Conservation (phyloP, 2,329 filamentous ascomycete genomes). For the Neopestalotiopsis sp. region DNA sequence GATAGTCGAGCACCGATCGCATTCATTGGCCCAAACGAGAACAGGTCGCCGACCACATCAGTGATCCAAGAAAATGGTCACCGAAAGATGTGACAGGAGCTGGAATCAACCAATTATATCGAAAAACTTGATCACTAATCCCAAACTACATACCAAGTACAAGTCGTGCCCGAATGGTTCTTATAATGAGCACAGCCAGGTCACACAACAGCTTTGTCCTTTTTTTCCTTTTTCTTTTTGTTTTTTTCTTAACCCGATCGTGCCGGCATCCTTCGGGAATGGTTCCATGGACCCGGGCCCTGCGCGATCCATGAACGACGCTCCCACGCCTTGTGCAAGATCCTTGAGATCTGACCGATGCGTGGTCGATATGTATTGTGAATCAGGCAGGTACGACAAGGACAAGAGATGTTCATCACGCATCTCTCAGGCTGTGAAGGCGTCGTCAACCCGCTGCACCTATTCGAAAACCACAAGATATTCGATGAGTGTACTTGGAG, state of each 20-base stretch:
- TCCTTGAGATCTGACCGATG: background rate
- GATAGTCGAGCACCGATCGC: background rate
- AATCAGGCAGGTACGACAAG: background rate
- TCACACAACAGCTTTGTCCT: background rate
- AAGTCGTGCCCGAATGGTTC: background rate
- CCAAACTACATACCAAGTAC: background rate
- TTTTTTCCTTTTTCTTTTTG: background rate
- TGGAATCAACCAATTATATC: background rate
- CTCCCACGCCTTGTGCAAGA: background rate
- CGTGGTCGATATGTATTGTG: background rate
- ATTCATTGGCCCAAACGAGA: background rate
- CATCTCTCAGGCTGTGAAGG: background rate
- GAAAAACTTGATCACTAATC: background rate
- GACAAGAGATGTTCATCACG: no score
- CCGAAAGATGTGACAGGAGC: background rate
- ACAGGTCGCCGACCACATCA: constrained; percentile 12
- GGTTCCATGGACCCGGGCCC: background rate
- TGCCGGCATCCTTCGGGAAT: background rate
- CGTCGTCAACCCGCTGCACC: background rate
- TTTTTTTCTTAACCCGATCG: background rate
- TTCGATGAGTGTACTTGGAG: background rate
- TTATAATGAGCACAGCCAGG: constrained; percentile 2
- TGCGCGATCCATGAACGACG: background rate
- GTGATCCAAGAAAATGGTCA: background rate
- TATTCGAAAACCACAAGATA: background rate